Conservation (phyloP, 768 basidiomycete species). For the Coprinopsis cinerea region DNA sequence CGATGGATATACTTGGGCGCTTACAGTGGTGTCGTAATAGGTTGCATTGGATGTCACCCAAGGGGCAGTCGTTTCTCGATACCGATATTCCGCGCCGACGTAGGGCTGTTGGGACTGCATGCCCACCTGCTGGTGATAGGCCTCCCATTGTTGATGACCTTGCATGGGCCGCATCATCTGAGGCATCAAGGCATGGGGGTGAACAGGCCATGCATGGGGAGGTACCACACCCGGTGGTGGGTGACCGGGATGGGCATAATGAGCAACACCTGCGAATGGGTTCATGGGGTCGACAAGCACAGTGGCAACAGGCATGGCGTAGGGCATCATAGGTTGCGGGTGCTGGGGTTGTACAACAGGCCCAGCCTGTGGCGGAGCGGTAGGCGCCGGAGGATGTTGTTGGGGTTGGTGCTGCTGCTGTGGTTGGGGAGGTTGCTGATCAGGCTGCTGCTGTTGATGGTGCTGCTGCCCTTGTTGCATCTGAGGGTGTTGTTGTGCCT, state of each 20-base stretch:
- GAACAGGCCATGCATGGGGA: neutral
- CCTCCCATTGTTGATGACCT: conserved; percentile 4
- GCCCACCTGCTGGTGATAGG: conserved; percentile 3
- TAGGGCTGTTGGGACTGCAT: neutral
- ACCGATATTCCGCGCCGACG: conserved; percentile 7
- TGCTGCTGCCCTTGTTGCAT: neutral
- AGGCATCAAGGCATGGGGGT: neutral
- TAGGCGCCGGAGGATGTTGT: neutral
- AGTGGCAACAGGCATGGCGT: conserved; percentile 4
- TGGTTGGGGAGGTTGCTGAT: neutral
- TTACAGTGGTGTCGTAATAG: conserved; percentile 2
- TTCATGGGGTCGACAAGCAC: conserved; percentile 10
- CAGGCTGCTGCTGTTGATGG: neutral
- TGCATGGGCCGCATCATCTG: conserved; percentile 7
- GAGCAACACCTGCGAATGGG: neutral
- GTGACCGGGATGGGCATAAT: conserved; percentile 12
- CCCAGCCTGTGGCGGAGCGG: conserved; percentile 17
- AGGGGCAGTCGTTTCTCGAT: conserved; percentile 5
- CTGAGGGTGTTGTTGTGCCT: conserved; percentile 4
- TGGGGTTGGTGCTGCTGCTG: neutral
- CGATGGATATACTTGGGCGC: neutral
- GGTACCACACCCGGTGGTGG: neutral
- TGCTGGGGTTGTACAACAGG: neutral
- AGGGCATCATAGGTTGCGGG: conserved; percentile 3
- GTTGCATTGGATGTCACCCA: conserved; percentile 2